These are phyloP conservation scores for Alternaria viburni DNA, from an alignment of 2,329 filamentous ascomycete species.

Conservation along the genomic window DNA sequence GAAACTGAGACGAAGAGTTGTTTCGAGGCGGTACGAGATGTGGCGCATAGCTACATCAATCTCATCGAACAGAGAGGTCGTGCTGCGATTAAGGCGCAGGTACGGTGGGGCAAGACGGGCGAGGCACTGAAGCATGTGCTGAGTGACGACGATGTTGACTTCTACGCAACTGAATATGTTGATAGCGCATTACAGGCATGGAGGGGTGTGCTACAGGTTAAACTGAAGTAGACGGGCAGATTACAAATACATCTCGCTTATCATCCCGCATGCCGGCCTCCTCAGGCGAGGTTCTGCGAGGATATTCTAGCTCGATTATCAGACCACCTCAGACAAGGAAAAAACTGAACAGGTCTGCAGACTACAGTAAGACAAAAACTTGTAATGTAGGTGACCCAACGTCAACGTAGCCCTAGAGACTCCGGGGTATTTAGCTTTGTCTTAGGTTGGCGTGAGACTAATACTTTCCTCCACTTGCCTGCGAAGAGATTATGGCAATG, in stretches of 20 bases:
- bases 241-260: background rate
- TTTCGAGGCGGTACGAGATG: slow-evolving; percentile 20
- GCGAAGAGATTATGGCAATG: background rate
- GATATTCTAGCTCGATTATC: background rate
- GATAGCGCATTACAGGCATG: slow-evolving; percentile 42
- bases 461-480: background rate
- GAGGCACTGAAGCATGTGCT: slow-evolving; percentile 26
- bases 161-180: slow-evolving; percentile 38
- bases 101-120: slow-evolving; percentile 32
- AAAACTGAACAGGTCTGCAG: no score
- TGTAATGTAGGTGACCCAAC: background rate
- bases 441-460: background rate
- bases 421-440: background rate
- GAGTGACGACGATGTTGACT: slow-evolving; percentile 27
- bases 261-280: background rate
- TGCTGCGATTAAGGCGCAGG: slow-evolving; percentile 28
- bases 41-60: slow-evolving; percentile 24
- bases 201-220: slow-evolving; percentile 41
- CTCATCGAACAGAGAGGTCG: slow-evolving; percentile 28
- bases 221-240: slow-evolving; percentile 33
- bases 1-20: slow-evolving; percentile 14
- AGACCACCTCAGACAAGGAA: no score
- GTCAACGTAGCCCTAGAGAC: background rate
- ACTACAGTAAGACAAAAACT: background rate
- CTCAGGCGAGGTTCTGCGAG: background rate